phyloP scores from a whole-genome alignment of 352 stramenopile species.

The Phytophthora citricola region DNA sequence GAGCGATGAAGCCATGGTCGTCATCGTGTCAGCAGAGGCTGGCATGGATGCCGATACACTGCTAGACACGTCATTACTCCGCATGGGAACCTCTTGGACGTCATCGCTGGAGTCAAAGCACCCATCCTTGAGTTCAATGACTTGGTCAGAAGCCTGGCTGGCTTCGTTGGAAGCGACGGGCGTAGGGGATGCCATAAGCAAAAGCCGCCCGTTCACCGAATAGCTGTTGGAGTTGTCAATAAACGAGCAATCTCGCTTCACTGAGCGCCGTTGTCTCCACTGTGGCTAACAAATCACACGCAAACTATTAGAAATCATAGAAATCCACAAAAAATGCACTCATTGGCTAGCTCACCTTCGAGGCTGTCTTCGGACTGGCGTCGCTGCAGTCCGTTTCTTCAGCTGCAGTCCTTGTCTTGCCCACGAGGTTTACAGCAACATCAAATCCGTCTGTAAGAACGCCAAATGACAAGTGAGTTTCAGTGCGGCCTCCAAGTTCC shows the following conservation, averaged over 20 bases:
- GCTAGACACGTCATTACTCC: conserved; percentile 10
- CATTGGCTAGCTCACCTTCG: conserved; percentile 15
- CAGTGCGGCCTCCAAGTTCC: no score
- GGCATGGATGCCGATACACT: conserved; percentile 8
- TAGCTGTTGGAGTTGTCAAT: conserved; percentile 41
- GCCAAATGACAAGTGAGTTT: conserved; percentile 6
- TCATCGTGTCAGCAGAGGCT: conserved; percentile 18
- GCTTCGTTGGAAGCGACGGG: conserved; percentile 13
- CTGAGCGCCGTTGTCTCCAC: conserved; percentile 58
- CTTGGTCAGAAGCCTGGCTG: conserved; percentile 23
- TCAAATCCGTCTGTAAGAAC: conserved; percentile 43
- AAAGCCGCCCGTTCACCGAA: conserved; percentile 26
- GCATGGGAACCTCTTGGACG: conserved; percentile 26
- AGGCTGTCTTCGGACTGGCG: conserved; percentile 4
- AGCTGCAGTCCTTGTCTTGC: conserved; percentile 1
- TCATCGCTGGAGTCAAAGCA: conserved; percentile 50
- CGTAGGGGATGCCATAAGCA: conserved; percentile 25
- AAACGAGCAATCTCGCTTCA: conserved; percentile 72
- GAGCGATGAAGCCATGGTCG: conserved; percentile 16
- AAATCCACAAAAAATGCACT: neutral
- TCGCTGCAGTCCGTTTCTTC: neutral
- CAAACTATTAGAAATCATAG: neutral
- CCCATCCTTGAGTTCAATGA: conserved; percentile 52
- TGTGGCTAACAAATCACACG: conserved; percentile 19
- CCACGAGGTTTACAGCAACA: conserved; percentile 20